Percentiles rank a stretch among this genome's conserved stretches.
Conservation (phyloP, 805 yeast species). For the Candida maris region DNA sequence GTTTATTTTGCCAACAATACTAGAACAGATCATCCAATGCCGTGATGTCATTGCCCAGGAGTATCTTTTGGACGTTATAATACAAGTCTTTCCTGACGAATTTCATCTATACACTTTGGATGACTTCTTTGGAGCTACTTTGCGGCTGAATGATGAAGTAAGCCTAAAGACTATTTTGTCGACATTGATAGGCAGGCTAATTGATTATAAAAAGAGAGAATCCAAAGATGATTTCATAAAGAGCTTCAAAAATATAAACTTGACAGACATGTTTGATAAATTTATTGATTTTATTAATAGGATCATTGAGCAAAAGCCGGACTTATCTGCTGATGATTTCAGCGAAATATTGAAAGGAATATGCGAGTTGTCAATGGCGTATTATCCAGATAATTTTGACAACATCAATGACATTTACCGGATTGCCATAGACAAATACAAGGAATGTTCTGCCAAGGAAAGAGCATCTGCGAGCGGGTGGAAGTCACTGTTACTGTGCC, state of each 20-base stretch:
- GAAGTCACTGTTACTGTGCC: constrained; percentile 42
- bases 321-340: constrained; percentile 63
- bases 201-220: constrained; percentile 47
- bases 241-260: constrained; percentile 13
- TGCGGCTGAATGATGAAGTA: constrained; percentile 68
- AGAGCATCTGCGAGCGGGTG: constrained; percentile 19
- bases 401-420: constrained; percentile 61
- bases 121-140: constrained; percentile 58
- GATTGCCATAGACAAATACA: constrained; percentile 43
- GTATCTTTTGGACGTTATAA: constrained; percentile 83
- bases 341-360: constrained; percentile 64
- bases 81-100: constrained; percentile 93
- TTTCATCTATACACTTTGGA: constrained; percentile 78
- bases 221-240: constrained; percentile 21
- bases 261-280: constrained; percentile 46
- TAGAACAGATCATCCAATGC: constrained; percentile 91
- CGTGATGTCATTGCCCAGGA: constrained; percentile 90
- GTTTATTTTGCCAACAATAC: constrained; percentile 68
- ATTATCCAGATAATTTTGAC: constrained; percentile 58
- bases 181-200: constrained; percentile 69
- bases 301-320: constrained; percentile 56
- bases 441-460: constrained; percentile 20
- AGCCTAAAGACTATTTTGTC: constrained; percentile 61
- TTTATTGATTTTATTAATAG: constrained; percentile 65
- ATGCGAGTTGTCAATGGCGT: constrained; percentile 57